Evolutionary conservation across 768 basidiomycete species (phyloP).

Genomic region (Suillus subaureus): DNA sequence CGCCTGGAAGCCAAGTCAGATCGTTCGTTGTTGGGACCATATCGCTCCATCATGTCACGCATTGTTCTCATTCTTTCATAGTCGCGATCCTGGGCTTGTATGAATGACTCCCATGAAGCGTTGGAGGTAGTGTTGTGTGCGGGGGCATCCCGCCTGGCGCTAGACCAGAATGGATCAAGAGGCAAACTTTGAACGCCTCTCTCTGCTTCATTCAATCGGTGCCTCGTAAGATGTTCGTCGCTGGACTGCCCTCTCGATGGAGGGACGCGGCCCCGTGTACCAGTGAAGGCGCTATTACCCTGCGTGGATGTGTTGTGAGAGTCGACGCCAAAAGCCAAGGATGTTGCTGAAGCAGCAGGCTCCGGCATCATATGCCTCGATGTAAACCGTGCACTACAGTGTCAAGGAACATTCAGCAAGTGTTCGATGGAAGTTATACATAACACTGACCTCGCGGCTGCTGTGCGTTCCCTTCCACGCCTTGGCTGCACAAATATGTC

Average conservation of each 20-base stretch:
- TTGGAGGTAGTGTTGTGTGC: not conserved
- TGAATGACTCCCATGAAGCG: not conserved
- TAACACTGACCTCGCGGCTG: slow-evolving; percentile 3
- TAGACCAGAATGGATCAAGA: slow-evolving; percentile 3
- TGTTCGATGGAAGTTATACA: not conserved
- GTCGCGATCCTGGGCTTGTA: not conserved
- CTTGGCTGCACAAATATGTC: slow-evolving; percentile 3
- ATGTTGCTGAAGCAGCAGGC: not conserved
- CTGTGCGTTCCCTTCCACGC: slow-evolving; percentile 9
- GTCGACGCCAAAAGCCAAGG: slow-evolving; percentile 2
- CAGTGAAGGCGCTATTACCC: not conserved
- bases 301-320: slow-evolving; percentile 1
- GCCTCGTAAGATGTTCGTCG: not conserved
- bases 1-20: slow-evolving; percentile 3
- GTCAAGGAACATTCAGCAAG: not conserved
- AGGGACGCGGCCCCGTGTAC: not conserved
- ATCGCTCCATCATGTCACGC: slow-evolving; percentile 5
- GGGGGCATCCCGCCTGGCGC: not conserved
- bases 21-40: not conserved
- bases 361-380: slow-evolving; percentile 7
- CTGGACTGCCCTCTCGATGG: not conserved
- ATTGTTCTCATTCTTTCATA: slow-evolving; percentile 2
- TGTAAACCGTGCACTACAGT: not conserved
- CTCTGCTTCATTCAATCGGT: slow-evolving; percentile 1
- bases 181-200: slow-evolving; percentile 2